phyloP scores from a whole-genome alignment of 495 filamentous ascomycete genomes.

The Penicillium simplicissimum region DNA sequence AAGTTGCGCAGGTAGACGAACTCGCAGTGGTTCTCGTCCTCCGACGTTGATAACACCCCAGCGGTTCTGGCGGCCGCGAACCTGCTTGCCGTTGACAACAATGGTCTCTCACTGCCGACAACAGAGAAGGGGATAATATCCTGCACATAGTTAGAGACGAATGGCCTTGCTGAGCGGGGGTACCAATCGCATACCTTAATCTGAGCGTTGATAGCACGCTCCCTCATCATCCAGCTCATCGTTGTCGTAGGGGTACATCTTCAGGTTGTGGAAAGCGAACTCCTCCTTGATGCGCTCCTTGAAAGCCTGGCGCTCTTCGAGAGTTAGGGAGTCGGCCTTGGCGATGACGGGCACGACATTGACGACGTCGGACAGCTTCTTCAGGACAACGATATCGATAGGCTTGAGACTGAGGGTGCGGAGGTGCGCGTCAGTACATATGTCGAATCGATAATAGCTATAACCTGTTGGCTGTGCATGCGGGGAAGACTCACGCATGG shows the following conservation, averaged over 20 bases:
- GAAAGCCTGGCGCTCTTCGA: constrained; percentile 94
- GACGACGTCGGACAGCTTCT: constrained; percentile 97
- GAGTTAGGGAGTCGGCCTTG: constrained; percentile 93
- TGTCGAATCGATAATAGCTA: background rate
- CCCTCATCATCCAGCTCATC: constrained; percentile 98
- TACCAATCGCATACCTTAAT: constrained; percentile 74
- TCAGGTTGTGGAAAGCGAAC: constrained; percentile 98
- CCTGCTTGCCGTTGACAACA: constrained; percentile 95
- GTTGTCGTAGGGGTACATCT: constrained; percentile 99
- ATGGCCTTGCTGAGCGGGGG: background rate
- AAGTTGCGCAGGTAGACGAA: constrained; percentile 98
- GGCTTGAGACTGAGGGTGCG: constrained; percentile 70
- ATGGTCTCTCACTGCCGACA: constrained; percentile 96
- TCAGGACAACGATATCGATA: constrained; percentile 98
- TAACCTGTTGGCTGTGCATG: background rate
- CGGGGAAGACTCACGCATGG: constrained; percentile 65
- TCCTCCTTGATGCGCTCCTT: constrained; percentile 99
- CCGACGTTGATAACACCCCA: constrained; percentile 99
- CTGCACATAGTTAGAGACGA: constrained; percentile 41
- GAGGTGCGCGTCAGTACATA: background rate
- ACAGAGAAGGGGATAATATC: constrained; percentile 97
- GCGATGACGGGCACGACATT: constrained; percentile 99
- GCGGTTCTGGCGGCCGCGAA: constrained; percentile 96
- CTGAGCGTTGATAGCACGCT: constrained; percentile 86
- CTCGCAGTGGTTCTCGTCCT: constrained; percentile 99